A percentile compares a stretch with the other conserved stretches of the same genome.
Conservation (phyloP, 306 rosid species). For the Medicago lupulina region DNA sequence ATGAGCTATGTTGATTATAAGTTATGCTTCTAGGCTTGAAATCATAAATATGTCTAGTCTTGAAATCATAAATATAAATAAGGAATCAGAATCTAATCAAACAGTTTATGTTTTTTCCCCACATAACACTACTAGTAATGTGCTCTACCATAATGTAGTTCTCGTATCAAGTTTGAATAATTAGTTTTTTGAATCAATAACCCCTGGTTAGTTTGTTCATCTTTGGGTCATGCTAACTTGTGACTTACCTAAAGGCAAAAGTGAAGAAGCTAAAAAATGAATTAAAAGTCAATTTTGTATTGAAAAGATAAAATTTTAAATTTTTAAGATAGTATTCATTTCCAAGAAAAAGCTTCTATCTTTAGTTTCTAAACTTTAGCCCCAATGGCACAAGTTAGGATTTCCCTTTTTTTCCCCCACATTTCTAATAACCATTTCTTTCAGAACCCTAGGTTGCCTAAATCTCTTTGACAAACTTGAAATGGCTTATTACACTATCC, state of each 20-base stretch:
- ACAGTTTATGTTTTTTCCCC: background rate
- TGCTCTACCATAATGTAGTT: slow-evolving; percentile 3
- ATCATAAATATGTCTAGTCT: background rate
- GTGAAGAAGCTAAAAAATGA: no score
- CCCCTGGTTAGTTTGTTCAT: background rate
- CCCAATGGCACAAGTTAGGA: no score
- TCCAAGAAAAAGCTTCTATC: no score
- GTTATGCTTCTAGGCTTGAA: slow-evolving; percentile 25
- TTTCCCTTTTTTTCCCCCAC: background rate
- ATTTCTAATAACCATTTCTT: background rate
- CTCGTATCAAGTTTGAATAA: slow-evolving; percentile 9
- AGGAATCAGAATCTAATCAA: slow-evolving; percentile 1
- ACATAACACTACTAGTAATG: background rate
- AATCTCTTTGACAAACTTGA: slow-evolving; percentile 30
- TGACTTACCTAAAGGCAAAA: no score
- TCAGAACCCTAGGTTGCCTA: slow-evolving; percentile 10
- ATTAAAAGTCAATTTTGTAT: no score
- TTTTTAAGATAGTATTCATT: no score
- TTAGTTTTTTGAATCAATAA: slow-evolving; percentile 17
- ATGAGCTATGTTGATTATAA: background rate
- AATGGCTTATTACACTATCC: slow-evolving; percentile 4
- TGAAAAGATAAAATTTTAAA: no score
- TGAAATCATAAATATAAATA: background rate
- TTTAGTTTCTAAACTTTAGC: no score
- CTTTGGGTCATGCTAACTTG: no score